A percentile compares a stretch with the other conserved stretches of the same genome.
Evolutionary conservation across 768 basidiomycete species (phyloP).

Genomic region (Coprinopsis sp.): DNA sequence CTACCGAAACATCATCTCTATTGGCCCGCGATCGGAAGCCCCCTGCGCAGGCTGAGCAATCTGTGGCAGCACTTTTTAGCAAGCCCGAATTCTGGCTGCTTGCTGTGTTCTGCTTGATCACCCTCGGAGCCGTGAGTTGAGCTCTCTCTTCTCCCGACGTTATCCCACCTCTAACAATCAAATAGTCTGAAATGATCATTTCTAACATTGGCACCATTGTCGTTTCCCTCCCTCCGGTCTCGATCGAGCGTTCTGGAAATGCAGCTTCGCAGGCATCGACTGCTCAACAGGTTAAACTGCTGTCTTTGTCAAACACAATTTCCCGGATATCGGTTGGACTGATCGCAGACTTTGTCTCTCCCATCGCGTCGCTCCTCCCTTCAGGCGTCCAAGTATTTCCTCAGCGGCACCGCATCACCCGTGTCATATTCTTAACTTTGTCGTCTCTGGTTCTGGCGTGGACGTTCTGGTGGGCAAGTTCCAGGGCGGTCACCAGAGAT

Average conservation of each 20-base stretch:
- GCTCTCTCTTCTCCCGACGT: not conserved
- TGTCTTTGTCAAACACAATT: slow-evolving; percentile 68
- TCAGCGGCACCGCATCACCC: slow-evolving; percentile 54
- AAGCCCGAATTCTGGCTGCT: slow-evolving; percentile 66
- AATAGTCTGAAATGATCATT: slow-evolving; percentile 75
- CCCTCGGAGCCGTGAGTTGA: slow-evolving; percentile 65
- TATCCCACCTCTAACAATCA: not conserved
- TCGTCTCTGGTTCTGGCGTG: slow-evolving; percentile 44
- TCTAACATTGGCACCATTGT: slow-evolving; percentile 79
- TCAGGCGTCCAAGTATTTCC: slow-evolving; percentile 30
- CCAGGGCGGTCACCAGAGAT: slow-evolving; percentile 42
- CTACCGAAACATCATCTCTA: slow-evolving; percentile 32
- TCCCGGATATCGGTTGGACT: slow-evolving; percentile 66
- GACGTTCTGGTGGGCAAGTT: slow-evolving; percentile 53
- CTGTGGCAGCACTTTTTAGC: slow-evolving; percentile 39
- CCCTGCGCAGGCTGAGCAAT: slow-evolving; percentile 6
- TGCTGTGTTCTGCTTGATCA: slow-evolving; percentile 41
- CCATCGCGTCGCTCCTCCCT: slow-evolving; percentile 43
- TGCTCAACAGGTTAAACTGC: slow-evolving; percentile 61
- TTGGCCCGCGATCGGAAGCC: slow-evolving; percentile 11
- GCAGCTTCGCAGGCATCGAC: slow-evolving; percentile 34
- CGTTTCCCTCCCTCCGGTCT: slow-evolving; percentile 48
- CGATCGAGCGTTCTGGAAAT: slow-evolving; percentile 11
- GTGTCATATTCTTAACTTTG: slow-evolving; percentile 54
- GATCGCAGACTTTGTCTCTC: slow-evolving; percentile 69